Conservation (phyloP, 1,284 basidiomycete species). For the Cryptococcus sp. region DNA sequence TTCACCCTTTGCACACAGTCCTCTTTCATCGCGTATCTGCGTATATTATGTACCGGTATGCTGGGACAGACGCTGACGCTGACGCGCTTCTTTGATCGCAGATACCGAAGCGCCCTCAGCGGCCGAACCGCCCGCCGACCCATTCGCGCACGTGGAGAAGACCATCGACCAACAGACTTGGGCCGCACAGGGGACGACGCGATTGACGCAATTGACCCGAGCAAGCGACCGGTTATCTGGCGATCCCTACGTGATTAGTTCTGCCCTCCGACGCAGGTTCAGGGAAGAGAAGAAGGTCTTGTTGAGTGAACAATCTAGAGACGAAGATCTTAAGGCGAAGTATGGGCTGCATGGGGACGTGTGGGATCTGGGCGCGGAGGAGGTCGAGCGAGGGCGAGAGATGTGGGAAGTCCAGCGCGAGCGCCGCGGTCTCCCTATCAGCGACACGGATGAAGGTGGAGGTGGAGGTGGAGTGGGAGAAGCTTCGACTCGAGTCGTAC, state of each 20-base stretch:
- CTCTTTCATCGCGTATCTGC: conserved; percentile 1
- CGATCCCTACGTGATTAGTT: conserved; percentile 82
- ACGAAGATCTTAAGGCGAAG: conserved; percentile 67
- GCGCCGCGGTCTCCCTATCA: conserved; percentile 23
- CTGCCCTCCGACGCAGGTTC: conserved; percentile 73
- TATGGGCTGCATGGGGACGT: conserved; percentile 69
- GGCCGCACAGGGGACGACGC: conserved; percentile 68
- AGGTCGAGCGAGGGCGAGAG: conserved; percentile 27
- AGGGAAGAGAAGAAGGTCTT: conserved; percentile 81
- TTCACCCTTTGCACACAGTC: background rate
- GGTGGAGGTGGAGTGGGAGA: conserved; percentile 5
- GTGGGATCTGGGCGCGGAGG: conserved; percentile 36
- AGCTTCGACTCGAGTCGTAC: conserved; percentile 12
- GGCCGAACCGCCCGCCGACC: conserved; percentile 62
- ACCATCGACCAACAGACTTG: conserved; percentile 73
- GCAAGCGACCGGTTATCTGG: conserved; percentile 71
- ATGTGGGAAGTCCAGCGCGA: conserved; percentile 36
- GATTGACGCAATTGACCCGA: conserved; percentile 74
- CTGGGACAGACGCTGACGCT: background rate
- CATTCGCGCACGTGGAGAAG: conserved; percentile 86
- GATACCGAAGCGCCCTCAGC: conserved; percentile 70
- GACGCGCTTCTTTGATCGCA: conserved; percentile 41
- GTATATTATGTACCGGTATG: background rate
- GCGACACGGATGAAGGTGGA: background rate
- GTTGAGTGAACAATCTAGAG: conserved; percentile 64